phyloP scores from a whole-genome alignment of 805 yeast species.

The Zygosaccharomyces gambellarensis region DNA sequence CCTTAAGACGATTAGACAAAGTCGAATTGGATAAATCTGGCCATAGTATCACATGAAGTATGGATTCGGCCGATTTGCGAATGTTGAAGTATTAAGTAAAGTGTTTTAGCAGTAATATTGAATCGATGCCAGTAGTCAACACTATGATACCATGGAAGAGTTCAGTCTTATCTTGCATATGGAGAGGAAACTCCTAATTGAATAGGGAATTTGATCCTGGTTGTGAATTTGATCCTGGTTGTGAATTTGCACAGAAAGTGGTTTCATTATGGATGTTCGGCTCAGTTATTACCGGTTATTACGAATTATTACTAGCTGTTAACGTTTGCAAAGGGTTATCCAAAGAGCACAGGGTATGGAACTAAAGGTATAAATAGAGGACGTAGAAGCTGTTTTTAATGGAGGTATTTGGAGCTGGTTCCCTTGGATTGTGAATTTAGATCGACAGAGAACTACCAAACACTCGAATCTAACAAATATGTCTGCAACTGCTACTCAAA shows the following conservation, averaged over 20 bases:
- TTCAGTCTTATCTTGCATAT: background rate
- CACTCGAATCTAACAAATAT: slow-evolving; percentile 3
- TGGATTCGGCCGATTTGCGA: background rate
- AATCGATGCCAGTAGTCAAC: background rate
- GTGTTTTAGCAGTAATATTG: background rate
- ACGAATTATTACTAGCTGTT: background rate
- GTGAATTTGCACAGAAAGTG: background rate
- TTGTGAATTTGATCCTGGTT: background rate
- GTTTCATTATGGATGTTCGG: background rate
- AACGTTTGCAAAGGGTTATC: background rate
- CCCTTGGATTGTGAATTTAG: background rate
- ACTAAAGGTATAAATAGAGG: background rate
- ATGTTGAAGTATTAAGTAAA: background rate
- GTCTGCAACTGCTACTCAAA: slow-evolving; percentile 17
- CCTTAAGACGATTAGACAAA: background rate
- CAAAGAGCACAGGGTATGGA: background rate
- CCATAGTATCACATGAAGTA: background rate
- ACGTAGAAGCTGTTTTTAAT: background rate
- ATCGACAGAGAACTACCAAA: background rate
- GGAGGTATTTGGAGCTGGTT: background rate
- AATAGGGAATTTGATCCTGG: background rate
- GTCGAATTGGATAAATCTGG: background rate
- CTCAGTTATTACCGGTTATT: background rate
- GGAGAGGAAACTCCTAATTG: background rate
- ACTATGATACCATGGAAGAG: background rate